Evolutionary conservation across 495 filamentous ascomycete species (phyloP), one percentile per base, ranked within the genome.

Genomic region (Viridothelium virens): DNA sequence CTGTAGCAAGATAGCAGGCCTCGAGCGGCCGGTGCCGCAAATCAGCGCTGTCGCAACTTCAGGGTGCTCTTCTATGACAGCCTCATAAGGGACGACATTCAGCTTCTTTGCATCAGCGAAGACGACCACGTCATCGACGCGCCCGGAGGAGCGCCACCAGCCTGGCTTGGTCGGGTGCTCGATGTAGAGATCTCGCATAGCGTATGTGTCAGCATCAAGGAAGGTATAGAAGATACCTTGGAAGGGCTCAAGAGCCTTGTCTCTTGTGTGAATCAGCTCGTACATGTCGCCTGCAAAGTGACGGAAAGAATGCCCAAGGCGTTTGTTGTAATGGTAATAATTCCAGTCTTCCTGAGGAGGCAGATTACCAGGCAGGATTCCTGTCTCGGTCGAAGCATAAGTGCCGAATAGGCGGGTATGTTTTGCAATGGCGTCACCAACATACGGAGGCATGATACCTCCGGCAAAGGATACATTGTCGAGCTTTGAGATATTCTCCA

Each of bases 101-200:
- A 85, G 69, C 73, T 87, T 89, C 71, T 88, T 84, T 37, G 85
- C 86, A 71, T 83, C 88, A 16, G 77, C 80, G 65, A 88, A 82
- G 2, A 87, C 85, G 62, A 89, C 84, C 61, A 87, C 75, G 71
- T 86, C 85, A 67, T 89, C 86, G 1, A 73, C 68, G 11, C 86
- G 78, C 3, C 84, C 82, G 31, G 72, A 67, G 63, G 82, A 84
- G 12, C 74, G 72, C 84, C 83, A 88, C 48, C 80, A 70, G 39
- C 81, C 69, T 0, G 78, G 74, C 33, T 78, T 67, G 0, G 77
- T 78, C 0, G 83, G 81, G 66, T 87, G 84, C n/a, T 73, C 78
- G 18, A 70, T 72, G 70, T 78, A 89, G n/a, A 88, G 73, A 70
- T 88, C 86, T 48, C 81, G 81, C 10, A 81, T 86, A 44, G 74